Base-by-base conservation (phyloP, 768 basidiomycete genomes). In the Baorangia bicolor region DNA sequence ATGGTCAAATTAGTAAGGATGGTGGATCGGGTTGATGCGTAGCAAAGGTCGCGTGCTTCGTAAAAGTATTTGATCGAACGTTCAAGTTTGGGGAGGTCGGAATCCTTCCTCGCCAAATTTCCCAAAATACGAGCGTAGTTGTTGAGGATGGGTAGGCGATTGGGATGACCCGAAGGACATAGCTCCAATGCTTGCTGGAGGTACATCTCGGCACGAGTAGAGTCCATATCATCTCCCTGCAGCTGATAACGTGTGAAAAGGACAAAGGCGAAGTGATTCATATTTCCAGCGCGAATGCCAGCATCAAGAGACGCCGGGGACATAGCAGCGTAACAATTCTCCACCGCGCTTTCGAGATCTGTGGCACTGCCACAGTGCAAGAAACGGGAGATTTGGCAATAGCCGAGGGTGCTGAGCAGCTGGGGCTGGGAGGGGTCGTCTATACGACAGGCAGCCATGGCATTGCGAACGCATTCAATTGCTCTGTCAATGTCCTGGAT, bases 301-400 rank as follows among this genome's bases (percentile, higher is more conserved):
- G 48, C 40, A 34, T 60, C 41, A 2, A 20, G 45, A 33, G 60
- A 53, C 1, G 61, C 52, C 10, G 39, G 46, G 35, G 51, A 52
- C 3, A 62, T 25, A 10, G 60, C 65, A 5, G 49, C 41, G 25
- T 55, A 48, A 14, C 63, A 60, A 34, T 39, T 50, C 49, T 55
- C 53, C 34, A 72, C 62, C 7, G 65, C 65, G 34, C 62, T 55
- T 23, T 72, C 65, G 1, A 73, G 49, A 51, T 72, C 69, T 14
- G 49, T 25, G 5, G 23, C 37, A n/a, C 49, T 48, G 7, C 72
- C 69, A 8, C 35, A 40, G 28, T 56, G 51, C n/a, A 61, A 0
- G 48, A 65, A 72, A 18, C 71, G 63, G 20, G 14, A 30, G 16
- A 40, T 18, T 8, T 63, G 45, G 18, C 61, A 55, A 47, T 38